These are phyloP conservation scores for Neoscytalidium dimidiatum DNA, from an alignment of 2,329 filamentous ascomycete genomes.

Conservation along the genomic window DNA sequence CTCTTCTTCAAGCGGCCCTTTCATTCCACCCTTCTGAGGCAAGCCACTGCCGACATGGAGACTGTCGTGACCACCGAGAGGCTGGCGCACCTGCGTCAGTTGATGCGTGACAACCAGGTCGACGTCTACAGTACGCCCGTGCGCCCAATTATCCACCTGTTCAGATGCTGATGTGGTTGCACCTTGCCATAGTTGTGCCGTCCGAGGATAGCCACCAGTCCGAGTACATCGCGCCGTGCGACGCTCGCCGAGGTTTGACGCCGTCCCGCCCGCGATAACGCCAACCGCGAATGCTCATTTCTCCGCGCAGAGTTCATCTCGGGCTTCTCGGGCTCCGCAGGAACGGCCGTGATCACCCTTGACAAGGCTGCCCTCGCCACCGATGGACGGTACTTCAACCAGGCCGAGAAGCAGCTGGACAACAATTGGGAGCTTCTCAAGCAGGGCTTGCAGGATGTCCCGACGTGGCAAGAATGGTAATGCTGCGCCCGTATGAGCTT, in stretches of 20 bases:
- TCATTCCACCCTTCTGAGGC: constrained; percentile 32
- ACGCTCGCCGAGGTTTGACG: constrained; percentile 71
- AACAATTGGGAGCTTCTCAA: constrained; percentile 89
- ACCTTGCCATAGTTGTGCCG: constrained; percentile 74
- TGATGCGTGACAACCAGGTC: constrained; percentile 85
- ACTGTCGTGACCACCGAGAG: constrained; percentile 77
- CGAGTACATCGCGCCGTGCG: constrained; percentile 96
- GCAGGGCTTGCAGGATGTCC: constrained; percentile 89
- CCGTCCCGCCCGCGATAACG: constrained; percentile 18
- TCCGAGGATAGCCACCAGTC: constrained; percentile 97
- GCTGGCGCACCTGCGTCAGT: constrained; percentile 72
- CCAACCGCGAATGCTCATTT: constrained; percentile 22
- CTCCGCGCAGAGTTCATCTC: constrained; percentile 71
- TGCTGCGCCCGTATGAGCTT: background rate
- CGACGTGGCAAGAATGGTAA: constrained; percentile 96
- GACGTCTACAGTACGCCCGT: constrained; percentile 79
- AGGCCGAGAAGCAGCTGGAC: constrained; percentile 88
- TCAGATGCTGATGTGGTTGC: constrained; percentile 40
- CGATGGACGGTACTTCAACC: constrained; percentile 97
- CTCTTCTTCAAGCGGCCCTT: constrained; percentile 27
- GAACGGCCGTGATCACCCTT: constrained; percentile 83
- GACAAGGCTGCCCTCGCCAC: constrained; percentile 89
- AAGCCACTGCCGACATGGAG: constrained; percentile 64
- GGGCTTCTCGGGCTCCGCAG: constrained; percentile 93
- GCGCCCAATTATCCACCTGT: background rate